These are phyloP conservation scores for Coemansia sp. DNA, from an alignment of 192 early-diverging fungal species.

Conservation along the genomic window DNA sequence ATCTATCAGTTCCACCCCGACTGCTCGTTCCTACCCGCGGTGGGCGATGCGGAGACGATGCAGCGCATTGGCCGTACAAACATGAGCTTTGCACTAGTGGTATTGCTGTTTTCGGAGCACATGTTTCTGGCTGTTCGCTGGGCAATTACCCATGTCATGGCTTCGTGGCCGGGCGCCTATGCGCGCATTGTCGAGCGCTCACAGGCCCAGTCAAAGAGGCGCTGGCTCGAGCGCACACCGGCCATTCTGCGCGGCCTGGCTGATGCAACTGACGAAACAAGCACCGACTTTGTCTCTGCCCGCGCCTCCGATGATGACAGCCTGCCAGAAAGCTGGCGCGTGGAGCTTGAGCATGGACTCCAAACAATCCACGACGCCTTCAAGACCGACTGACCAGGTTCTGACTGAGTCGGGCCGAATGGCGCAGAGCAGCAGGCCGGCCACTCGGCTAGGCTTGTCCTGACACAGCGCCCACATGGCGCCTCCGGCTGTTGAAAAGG, in stretches of 20 bases:
- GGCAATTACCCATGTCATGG: slow-evolving; percentile 37
- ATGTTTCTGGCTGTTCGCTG: slow-evolving; percentile 46
- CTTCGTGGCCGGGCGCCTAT: slow-evolving; percentile 50
- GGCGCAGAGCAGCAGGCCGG: too few species aligned
- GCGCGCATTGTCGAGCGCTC: slow-evolving; percentile 41
- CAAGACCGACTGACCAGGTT: slow-evolving; percentile 19
- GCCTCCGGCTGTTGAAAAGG: neutral
- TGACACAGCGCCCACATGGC: too few species aligned
- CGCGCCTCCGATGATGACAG: slow-evolving; percentile 1
- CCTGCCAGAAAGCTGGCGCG: slow-evolving; percentile 18
- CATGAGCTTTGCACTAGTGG: slow-evolving; percentile 47
- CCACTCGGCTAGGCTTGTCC: too few species aligned
- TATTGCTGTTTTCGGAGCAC: slow-evolving; percentile 53
- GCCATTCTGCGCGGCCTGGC: slow-evolving; percentile 33
- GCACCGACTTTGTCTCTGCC: neutral
- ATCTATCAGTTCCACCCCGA: slow-evolving; percentile 57
- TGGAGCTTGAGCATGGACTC: slow-evolving; percentile 33
- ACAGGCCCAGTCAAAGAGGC: slow-evolving; percentile 39
- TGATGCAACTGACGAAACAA: neutral
- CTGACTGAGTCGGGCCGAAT: too few species aligned
- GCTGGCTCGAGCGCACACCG: slow-evolving; percentile 46
- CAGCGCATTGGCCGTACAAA: slow-evolving; percentile 46
- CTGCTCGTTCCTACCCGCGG: slow-evolving; percentile 28
- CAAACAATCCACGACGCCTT: slow-evolving; percentile 24
- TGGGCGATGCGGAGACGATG: slow-evolving; percentile 36